These are phyloP conservation scores for Tylopilus sp. DNA, from an alignment of 1,284 basidiomycete genomes.

Conservation along the genomic window DNA sequence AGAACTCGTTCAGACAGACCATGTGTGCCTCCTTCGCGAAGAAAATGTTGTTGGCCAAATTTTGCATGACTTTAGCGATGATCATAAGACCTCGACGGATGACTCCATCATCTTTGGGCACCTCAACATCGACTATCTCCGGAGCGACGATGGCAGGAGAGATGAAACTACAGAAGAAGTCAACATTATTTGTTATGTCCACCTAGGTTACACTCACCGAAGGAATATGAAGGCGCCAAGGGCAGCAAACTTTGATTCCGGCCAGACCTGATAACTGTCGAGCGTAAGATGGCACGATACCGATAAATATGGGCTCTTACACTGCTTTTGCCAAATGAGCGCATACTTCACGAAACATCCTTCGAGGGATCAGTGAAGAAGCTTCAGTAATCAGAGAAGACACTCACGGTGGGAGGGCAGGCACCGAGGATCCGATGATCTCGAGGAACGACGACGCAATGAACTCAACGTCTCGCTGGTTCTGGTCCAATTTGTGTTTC, in stretches of 20 bases:
- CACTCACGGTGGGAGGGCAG: slow-evolving; percentile 71
- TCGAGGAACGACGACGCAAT: slow-evolving; percentile 76
- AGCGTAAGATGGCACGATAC: slow-evolving; percentile 15
- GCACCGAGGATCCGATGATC: slow-evolving; percentile 69
- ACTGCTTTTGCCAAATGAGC: slow-evolving; percentile 80
- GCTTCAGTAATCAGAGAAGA: neutral
- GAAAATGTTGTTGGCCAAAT: slow-evolving; percentile 88
- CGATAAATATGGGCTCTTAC: slow-evolving; percentile 42
- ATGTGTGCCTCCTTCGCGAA: slow-evolving; percentile 88
- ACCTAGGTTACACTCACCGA: slow-evolving; percentile 43
- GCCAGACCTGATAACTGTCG: slow-evolving; percentile 58
- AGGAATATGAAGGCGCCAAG: slow-evolving; percentile 91
- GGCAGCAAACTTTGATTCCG: slow-evolving; percentile 80
- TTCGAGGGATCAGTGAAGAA: slow-evolving; percentile 30
- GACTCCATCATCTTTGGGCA: slow-evolving; percentile 58
- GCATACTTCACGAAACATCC: slow-evolving; percentile 86
- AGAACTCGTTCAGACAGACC: slow-evolving; percentile 76
- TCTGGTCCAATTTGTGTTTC: slow-evolving; percentile 63
- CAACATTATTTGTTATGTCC: neutral
- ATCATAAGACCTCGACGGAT: slow-evolving; percentile 77
- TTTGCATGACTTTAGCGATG: slow-evolving; percentile 89
- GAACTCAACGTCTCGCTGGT: slow-evolving; percentile 68
- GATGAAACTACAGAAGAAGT: slow-evolving; percentile 54
- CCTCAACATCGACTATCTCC: slow-evolving; percentile 77
- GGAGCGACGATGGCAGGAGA: slow-evolving; percentile 86